Evolutionary conservation across 2,329 filamentous ascomycete species (phyloP), one percentile per base, ranked within the genome.

Genomic region (Aspergillus hiratsukae): DNA sequence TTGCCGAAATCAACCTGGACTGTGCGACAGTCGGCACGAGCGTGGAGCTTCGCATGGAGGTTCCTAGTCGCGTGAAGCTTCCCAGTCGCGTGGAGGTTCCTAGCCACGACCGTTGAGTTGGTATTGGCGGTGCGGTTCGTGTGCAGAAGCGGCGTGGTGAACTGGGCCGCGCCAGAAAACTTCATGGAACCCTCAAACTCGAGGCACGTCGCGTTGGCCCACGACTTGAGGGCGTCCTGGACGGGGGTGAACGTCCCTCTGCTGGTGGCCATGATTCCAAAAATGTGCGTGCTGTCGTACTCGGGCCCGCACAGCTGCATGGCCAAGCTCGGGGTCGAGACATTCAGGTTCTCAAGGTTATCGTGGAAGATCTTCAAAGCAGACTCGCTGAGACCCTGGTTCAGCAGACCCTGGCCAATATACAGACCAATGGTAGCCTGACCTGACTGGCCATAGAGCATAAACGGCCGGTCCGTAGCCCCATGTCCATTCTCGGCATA

Each of bases 221-320:
- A 61, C 14, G 56, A 35, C 54, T 46, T 49, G 41, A 61, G 52
- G 8, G 54, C 52, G 14, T 11, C 35, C 40, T 75, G 71, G 19
- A 73, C 63, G 6, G 65, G 59, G 11, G 56, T 35, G 51, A 75
- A 75, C 1, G 64, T 70, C 8, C 54, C 67, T 53, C 72, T 69
- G 59, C 66, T 72, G 5, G 67, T 64, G 7, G 68, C 68, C 23
- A 71, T 61, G 35, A 74, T 54, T 19, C 73, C 72, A 58, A 76
- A 71, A 29, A 66, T 65, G 56, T 74, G 74, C 4, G 63, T 58
- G 46, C 61, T 65, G 51, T 69, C 67, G 53, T 67, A 68, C 1
- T 65, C 50, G n/a, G n/a, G n/a, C 8, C 61, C 64, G 56, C 73
- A 76, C 45, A 75, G 69, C 63, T 76, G 72, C 63, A 76, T 71